These are phyloP conservation scores for Lachancea thermotolerans DNA, from an alignment of 805 yeast genomes.

Conservation along the genomic window DNA sequence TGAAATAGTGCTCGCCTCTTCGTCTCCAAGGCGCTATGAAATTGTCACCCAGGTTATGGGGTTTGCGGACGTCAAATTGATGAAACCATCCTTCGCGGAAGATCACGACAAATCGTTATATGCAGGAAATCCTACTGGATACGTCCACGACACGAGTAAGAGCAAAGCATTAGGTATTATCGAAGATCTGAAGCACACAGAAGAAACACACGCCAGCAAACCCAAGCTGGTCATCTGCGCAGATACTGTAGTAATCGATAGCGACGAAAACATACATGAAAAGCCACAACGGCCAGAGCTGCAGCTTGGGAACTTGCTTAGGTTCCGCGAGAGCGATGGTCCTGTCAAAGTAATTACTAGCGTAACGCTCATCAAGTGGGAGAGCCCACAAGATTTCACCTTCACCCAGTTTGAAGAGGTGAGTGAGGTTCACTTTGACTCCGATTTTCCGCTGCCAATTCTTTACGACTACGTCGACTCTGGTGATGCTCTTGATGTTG, in stretches of 20 bases:
- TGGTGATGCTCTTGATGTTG: slow-evolving; percentile 73
- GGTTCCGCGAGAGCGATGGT: slow-evolving; percentile 37
- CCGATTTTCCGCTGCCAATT: slow-evolving; percentile 44
- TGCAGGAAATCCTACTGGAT: slow-evolving; percentile 29
- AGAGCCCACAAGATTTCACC: slow-evolving; percentile 5
- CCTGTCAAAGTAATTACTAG: slow-evolving; percentile 51
- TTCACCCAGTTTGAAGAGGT: slow-evolving; percentile 34
- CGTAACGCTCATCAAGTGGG: slow-evolving; percentile 39
- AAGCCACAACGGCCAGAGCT: slow-evolving; percentile 61
- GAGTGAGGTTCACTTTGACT: slow-evolving; percentile 38
- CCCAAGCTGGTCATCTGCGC: slow-evolving; percentile 48
- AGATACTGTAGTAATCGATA: slow-evolving; percentile 66
- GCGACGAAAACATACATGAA: slow-evolving; percentile 59
- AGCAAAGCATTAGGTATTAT: slow-evolving; percentile 63
- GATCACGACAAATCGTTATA: slow-evolving; percentile 49
- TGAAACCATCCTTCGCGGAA: slow-evolving; percentile 71
- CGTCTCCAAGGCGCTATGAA: slow-evolving; percentile 74
- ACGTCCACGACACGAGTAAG: slow-evolving; percentile 64
- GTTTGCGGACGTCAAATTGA: slow-evolving; percentile 37
- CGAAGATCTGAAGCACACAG: slow-evolving; percentile 29
- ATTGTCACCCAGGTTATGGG: slow-evolving; percentile 56
- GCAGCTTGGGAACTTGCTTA: slow-evolving; percentile 44
- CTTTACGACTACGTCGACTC: slow-evolving; percentile 55
- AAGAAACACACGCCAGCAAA: not conserved
- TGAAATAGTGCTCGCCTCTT: slow-evolving; percentile 64